Evolutionary conservation across 306 rosid species (phyloP).

Genomic region (Argentina anserina): DNA sequence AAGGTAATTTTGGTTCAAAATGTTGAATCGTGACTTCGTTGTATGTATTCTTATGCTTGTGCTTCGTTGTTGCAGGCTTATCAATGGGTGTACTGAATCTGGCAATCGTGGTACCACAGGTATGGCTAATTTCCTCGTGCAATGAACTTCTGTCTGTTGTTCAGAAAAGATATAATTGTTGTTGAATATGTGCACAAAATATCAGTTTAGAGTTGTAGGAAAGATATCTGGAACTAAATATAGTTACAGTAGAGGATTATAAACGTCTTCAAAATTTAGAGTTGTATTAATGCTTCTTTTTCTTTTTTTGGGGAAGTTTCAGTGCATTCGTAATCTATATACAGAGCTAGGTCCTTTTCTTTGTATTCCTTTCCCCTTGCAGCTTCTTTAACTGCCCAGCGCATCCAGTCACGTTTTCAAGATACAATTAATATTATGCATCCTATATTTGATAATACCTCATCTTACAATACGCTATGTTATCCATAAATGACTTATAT

Average conservation of each 20-base stretch:
- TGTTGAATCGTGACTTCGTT: constrained; percentile 14
- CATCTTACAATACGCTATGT: not conserved
- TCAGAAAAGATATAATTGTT: not conserved
- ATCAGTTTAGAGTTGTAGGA: not conserved
- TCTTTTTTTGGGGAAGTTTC: not conserved
- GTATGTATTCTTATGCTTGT: constrained; percentile 22
- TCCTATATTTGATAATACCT: too few species aligned
- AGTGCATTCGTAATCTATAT: not conserved
- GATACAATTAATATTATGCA: too few species aligned
- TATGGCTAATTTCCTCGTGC: constrained; percentile 26
- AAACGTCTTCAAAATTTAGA: not conserved
- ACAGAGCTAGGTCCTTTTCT: not conserved
- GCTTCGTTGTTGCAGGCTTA: constrained; percentile 60
- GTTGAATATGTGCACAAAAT: not conserved
- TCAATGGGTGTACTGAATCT: constrained; percentile 94
- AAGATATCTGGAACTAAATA: not conserved
- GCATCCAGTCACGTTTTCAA: too few species aligned
- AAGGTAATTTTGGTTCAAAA: constrained; percentile 40
- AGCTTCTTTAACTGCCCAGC: too few species aligned
- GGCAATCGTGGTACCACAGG: constrained; percentile 91
- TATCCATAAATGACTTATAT: not conserved
- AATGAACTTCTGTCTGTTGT: not conserved
- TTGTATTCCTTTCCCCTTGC: not conserved
- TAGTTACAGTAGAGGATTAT: not conserved
- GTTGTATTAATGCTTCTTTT: not conserved